Evolutionary conservation across 139 green algal species (phyloP).

Genomic region (Astrephomene gubernaculifera): DNA sequence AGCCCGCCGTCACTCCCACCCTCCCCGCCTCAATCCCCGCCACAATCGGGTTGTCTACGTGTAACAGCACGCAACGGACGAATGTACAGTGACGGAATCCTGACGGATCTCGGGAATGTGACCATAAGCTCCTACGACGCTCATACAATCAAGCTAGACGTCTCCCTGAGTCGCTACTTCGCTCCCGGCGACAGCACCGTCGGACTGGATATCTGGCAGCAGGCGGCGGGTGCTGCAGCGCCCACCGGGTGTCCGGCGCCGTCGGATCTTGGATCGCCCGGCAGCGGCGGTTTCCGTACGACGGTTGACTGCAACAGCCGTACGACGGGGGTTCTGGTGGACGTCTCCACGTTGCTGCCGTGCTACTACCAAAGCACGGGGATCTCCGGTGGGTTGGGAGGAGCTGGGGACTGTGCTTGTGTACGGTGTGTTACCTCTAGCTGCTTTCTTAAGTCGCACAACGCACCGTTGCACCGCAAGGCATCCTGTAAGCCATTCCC

Average conservation of each 20-base stretch:
- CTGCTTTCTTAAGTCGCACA: no score
- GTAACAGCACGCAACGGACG: background rate
- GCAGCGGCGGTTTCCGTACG: conserved; percentile 12
- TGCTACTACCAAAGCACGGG: background rate
- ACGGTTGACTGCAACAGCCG: background rate
- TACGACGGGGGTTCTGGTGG: background rate
- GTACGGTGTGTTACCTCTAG: background rate
- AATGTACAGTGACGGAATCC: background rate
- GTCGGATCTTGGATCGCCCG: background rate
- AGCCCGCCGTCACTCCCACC: background rate
- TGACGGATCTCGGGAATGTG: conserved; percentile 20
- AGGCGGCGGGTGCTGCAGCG: background rate
- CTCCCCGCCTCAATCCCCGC: background rate
- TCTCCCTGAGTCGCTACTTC: background rate
- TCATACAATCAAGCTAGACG: background rate
- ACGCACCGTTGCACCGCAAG: no score
- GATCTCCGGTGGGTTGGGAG: background rate
- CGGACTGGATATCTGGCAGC: background rate
- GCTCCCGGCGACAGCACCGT: background rate
- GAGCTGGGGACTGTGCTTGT: background rate
- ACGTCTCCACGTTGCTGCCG: background rate
- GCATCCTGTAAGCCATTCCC: no score
- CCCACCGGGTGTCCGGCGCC: conserved; percentile 4
- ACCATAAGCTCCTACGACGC: background rate
- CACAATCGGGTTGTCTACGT: conserved; percentile 1